A percentile compares a stretch with the other conserved stretches of the same genome.
Conservation (phyloP, 2,329 filamentous ascomycete species). For the Beauveria brongniartii region DNA sequence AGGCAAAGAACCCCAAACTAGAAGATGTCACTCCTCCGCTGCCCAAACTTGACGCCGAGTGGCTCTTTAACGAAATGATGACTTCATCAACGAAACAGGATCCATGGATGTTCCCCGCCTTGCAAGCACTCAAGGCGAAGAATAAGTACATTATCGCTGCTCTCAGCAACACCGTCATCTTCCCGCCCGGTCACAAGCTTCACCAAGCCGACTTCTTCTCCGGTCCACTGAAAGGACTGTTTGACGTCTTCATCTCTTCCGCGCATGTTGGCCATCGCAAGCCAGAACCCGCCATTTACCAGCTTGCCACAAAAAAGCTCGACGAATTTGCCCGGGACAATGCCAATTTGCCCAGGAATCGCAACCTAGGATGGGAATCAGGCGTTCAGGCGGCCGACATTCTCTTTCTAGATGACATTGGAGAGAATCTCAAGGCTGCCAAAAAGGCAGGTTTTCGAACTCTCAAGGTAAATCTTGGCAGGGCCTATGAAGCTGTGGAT, state of each 20-base stretch:
- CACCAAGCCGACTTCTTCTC: conserved; percentile 40
- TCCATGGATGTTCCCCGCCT: conserved; percentile 80
- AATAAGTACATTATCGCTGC: conserved; percentile 68
- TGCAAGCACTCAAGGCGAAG: conserved; percentile 58
- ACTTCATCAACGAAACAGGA: conserved; percentile 59
- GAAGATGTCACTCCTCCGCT: conserved; percentile 46
- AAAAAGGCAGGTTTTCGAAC: conserved; percentile 69
- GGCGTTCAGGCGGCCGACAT: conserved; percentile 58
- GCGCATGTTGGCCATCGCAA: conserved; percentile 85
- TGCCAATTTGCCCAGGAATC: conserved; percentile 29
- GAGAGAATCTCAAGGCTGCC: conserved; percentile 80
- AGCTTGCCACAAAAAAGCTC: conserved; percentile 59
- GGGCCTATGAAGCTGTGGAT: conserved; percentile 70
- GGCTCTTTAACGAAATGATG: conserved; percentile 92
- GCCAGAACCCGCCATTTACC: conserved; percentile 75
- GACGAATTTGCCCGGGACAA: conserved; percentile 53
- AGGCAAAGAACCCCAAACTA: conserved; percentile 32
- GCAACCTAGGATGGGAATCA: conserved; percentile 34
- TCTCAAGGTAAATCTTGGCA: conserved; percentile 75
- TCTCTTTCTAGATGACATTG: conserved; percentile 89
- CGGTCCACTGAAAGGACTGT: conserved; percentile 56
- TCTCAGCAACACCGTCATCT: conserved; percentile 83
- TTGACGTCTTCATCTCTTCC: conserved; percentile 82
- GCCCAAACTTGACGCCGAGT: conserved; percentile 67
- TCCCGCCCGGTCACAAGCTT: conserved; percentile 66